Conservation (phyloP, 78 protist species). For the Tieghemostelium lacteum region DNA sequence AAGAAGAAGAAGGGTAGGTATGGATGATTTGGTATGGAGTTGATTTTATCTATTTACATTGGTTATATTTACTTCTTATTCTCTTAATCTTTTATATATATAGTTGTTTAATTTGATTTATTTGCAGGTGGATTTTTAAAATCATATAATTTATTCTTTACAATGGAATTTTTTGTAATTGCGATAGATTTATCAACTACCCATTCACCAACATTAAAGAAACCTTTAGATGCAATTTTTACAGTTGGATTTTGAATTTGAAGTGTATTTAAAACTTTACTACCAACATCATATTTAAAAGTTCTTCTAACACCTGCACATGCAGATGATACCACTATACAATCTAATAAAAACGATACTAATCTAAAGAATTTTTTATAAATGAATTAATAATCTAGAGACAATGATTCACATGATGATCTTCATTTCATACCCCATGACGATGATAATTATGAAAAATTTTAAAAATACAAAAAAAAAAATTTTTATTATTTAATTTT, state of each 20-base stretch:
- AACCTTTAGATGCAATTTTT: slow-evolving; percentile 11
- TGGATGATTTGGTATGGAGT: no score
- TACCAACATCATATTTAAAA: slow-evolving; percentile 25
- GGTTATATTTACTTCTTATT: no score
- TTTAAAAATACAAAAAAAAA: no score
- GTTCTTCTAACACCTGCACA: slow-evolving; percentile 73
- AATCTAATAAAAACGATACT: slow-evolving; percentile 37
- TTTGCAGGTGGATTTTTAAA: slow-evolving; percentile 14
- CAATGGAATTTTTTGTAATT: slow-evolving; percentile 10
- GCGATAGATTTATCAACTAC: slow-evolving; percentile 61
- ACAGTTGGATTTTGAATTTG: slow-evolving; percentile 18
- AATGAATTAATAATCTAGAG: no score
- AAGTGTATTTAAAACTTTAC: slow-evolving; percentile 15
- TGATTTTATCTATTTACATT: no score
- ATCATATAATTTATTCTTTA: slow-evolving; percentile 29
- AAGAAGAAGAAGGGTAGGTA: no score
- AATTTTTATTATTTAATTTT: no score
- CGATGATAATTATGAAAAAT: no score
- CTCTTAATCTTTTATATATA: no score
- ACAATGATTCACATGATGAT: no score
- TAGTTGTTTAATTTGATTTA: background rate
- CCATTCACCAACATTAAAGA: slow-evolving; percentile 79
- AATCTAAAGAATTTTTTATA: slow-evolving; percentile 4
- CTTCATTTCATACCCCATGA: no score
- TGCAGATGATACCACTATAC: slow-evolving; percentile 26